Base-by-base conservation (phyloP, 129 eudicot species). In the Escallonia herrerae region DNA sequence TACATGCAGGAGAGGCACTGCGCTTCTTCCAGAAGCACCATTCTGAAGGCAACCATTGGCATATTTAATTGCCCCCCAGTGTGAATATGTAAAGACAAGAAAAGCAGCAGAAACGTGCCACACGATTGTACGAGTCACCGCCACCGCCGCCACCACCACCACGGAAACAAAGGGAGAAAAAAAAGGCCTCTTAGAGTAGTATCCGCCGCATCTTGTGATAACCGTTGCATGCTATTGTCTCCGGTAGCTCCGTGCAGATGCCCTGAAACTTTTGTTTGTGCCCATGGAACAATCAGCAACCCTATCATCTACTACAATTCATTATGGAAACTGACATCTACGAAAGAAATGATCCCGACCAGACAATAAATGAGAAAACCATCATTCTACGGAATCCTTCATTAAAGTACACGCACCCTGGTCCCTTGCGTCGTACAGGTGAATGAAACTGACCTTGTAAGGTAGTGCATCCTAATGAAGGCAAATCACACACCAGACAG, bases 181-280 rank as follows among this genome's bases (percentile, higher is more conserved):
- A 45, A 55, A 8, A 45, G 44, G 5, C 38, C n/a, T 5, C 5
- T 15, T 6, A 11, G 3, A 68, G 43, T 0, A 38, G 33, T 15
- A 59, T 59, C 56, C 55, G 86, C 97, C 97, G 86, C 83, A 79
- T 90, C 49, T 78, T 82, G 71, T 82, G 84, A 54, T 79, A 82
- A 3, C 61, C 76, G 69, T 82, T 77, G 54, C 79, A 78, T 22
- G 84, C 78, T 38, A 72, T 51, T 67, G 42, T 82, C 87, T 56
- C 81, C 81, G 52, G 12, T 68, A 40, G 55, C 79, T 63, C 82
- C 79, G 40, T 49, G 9, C 7, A 45, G 2, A 15, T 9, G 62
- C 37, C 77, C 84, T 68, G 64, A 46, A 43, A 43, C 15, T 68
- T 41, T 43, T 0, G 8, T 50, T 10, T n/a, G 13, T 3, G 11